Percentiles rank a stretch among this genome's conserved stretches.
Conservation (phyloP, 805 yeast species). For the Candida krabiensis region DNA sequence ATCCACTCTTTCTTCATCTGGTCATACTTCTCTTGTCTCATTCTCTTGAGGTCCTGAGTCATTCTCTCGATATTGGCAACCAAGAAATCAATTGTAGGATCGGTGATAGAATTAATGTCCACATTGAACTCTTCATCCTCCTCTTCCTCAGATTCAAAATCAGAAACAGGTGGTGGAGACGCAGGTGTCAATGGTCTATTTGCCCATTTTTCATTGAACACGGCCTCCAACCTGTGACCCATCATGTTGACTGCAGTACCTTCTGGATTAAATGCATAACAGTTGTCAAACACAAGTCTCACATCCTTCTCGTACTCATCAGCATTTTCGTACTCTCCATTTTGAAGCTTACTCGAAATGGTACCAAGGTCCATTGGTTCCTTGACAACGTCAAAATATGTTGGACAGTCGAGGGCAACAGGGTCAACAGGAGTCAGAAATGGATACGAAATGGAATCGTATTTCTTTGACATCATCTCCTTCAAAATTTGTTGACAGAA, state of each 20-base stretch:
- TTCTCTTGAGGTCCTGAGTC: slow-evolving; percentile 78
- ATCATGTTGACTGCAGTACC: slow-evolving; percentile 95
- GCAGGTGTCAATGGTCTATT: slow-evolving; percentile 74
- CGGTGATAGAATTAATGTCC: slow-evolving; percentile 65
- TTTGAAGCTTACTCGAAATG: slow-evolving; percentile 72
- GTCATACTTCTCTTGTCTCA: slow-evolving; percentile 76
- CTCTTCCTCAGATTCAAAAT: slow-evolving; percentile 41
- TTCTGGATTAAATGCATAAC: slow-evolving; percentile 91
- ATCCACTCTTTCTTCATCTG: slow-evolving; percentile 64
- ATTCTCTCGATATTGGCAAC: slow-evolving; percentile 85
- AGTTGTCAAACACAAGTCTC: slow-evolving; percentile 79
- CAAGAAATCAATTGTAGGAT: slow-evolving; percentile 86
- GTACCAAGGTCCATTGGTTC: slow-evolving; percentile 96
- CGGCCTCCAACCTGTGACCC: slow-evolving; percentile 89
- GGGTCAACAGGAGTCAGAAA: slow-evolving; percentile 94
- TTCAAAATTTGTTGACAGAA: slow-evolving; percentile 80
- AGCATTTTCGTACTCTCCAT: slow-evolving; percentile 85
- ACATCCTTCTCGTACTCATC: slow-evolving; percentile 86
- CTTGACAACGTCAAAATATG: slow-evolving; percentile 81
- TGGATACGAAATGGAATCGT: slow-evolving; percentile 83
- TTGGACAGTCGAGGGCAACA: slow-evolving; percentile 88
- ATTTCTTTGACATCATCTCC: slow-evolving; percentile 81
- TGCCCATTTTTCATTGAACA: slow-evolving; percentile 85
- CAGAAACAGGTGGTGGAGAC: slow-evolving; percentile 51
- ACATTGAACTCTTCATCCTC: slow-evolving; percentile 52